phyloP scores from a whole-genome alignment of 345 rosid species.

The Lumnitzera racemosa region DNA sequence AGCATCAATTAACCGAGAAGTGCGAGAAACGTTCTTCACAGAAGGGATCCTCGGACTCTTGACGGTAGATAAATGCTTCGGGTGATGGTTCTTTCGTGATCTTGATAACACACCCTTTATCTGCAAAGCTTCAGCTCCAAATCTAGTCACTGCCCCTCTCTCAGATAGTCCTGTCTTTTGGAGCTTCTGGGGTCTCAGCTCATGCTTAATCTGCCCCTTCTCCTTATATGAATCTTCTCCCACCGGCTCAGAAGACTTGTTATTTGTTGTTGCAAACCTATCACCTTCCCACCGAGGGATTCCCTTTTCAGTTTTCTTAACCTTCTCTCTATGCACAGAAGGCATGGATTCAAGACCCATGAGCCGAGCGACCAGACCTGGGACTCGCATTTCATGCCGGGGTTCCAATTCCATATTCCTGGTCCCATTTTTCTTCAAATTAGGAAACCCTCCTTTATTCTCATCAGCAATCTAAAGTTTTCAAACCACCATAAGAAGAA shows the following conservation, averaged over 20 bases:
- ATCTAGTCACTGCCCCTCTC: slow-evolving; percentile 49
- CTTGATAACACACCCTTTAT: slow-evolving; percentile 60
- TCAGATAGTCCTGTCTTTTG: slow-evolving; percentile 60
- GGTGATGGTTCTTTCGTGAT: slow-evolving; percentile 53
- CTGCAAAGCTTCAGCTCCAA: slow-evolving; percentile 78
- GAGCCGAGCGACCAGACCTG: slow-evolving; percentile 83
- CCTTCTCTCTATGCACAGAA: slow-evolving; percentile 42
- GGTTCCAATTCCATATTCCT: slow-evolving; percentile 18
- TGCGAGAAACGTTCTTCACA: slow-evolving; percentile 37
- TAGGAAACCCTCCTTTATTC: slow-evolving; percentile 64
- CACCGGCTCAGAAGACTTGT: slow-evolving; percentile 6
- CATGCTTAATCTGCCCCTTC: slow-evolving; percentile 33
- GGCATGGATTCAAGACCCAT: slow-evolving; percentile 98
- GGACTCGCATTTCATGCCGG: slow-evolving; percentile 49
- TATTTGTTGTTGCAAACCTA: slow-evolving; percentile 5
- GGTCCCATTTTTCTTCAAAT: slow-evolving; percentile 33
- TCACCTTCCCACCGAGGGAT: slow-evolving; percentile 22
- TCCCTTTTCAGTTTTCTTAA: slow-evolving; percentile 33
- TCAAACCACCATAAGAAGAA: slow-evolving; percentile 7
- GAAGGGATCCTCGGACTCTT: slow-evolving; percentile 61
- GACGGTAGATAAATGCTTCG: slow-evolving; percentile 53
- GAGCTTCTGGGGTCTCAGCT: slow-evolving; percentile 76
- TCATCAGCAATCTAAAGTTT: slow-evolving; percentile 66
- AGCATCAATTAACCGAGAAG: slow-evolving; percentile 70
- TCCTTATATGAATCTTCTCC: slow-evolving; percentile 24